Percentiles rank a stretch among this genome's conserved stretches.
Evolutionary conservation across 1,139 yeast genomes (phyloP).

Genomic region (Geotrichum australiense): DNA sequence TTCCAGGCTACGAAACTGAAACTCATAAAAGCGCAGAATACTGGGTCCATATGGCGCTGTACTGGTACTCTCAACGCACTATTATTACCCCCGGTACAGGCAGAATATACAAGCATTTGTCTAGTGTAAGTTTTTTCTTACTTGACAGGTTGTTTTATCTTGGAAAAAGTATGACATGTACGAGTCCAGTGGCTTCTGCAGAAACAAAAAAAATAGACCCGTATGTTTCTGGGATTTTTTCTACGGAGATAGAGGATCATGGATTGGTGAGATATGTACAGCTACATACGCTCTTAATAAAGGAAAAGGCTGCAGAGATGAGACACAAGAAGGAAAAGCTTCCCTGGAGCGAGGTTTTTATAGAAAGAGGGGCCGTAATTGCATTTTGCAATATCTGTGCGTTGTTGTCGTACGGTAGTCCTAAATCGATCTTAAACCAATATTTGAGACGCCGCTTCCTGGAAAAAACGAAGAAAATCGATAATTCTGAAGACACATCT

Average conservation of each 20-base stretch:
- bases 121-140: slow-evolving; percentile 25
- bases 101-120: slow-evolving; percentile 31
- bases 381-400: slow-evolving; percentile 29
- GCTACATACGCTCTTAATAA: no score
- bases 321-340: no score
- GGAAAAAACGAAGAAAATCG: neutral
- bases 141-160: slow-evolving; percentile 31
- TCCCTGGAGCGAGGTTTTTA: neutral
- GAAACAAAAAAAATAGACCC: no score
- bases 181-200: slow-evolving; percentile 26
- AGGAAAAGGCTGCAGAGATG: no score
- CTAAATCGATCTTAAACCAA: slow-evolving; percentile 13
- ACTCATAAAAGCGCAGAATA: no score
- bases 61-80: slow-evolving; percentile 31
- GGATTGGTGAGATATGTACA: no score
- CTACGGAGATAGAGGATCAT: no score
- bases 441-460: slow-evolving; percentile 9
- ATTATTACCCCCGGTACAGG: slow-evolving; percentile 31
- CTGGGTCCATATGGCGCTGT: slow-evolving; percentile 30
- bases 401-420: slow-evolving; percentile 25
- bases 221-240: no score
- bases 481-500: slow-evolving; percentile 1
- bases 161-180: slow-evolving; percentile 28
- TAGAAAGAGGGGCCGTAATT: slow-evolving; percentile 22
- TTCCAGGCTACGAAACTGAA: no score